Evolutionary conservation across 2,329 filamentous ascomycete species (phyloP).

Genomic region (Curvularia spicifera): DNA sequence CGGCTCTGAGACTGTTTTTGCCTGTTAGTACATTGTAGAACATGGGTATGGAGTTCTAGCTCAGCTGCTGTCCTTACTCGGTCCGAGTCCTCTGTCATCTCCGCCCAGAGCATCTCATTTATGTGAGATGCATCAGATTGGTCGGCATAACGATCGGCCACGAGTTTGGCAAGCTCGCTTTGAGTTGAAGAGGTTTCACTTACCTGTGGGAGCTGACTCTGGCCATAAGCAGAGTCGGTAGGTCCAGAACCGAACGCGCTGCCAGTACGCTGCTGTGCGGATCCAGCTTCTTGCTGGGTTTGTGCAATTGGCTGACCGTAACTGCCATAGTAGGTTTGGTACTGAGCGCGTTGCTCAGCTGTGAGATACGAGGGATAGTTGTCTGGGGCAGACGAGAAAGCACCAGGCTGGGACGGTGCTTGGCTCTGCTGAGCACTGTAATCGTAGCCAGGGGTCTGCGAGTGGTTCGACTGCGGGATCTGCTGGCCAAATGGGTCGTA

Average conservation of each 20-base stretch:
- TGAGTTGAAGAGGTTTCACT: constrained; percentile 24
- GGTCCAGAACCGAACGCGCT: constrained; percentile 73
- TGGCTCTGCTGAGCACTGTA: constrained; percentile 61
- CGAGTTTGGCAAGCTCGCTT: constrained; percentile 5
- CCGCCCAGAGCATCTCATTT: constrained; percentile 11
- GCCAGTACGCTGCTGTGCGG: constrained; percentile 76
- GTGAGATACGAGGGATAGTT: constrained; percentile 90
- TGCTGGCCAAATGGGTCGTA: constrained; percentile 89
- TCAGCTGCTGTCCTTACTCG: constrained; percentile 15
- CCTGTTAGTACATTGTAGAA: constrained; percentile 22
- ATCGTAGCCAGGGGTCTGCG: constrained; percentile 53
- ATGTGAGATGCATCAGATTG: constrained; percentile 7
- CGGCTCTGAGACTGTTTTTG: constrained; percentile 65
- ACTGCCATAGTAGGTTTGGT: constrained; percentile 69
- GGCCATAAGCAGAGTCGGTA: constrained; percentile 67
- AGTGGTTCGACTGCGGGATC: constrained; percentile 53
- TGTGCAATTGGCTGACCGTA: constrained; percentile 59
- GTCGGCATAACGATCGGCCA: constrained; percentile 9
- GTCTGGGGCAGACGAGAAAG: constrained; percentile 74
- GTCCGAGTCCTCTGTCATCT: constrained; percentile 7
- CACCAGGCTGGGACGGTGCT: constrained; percentile 65
- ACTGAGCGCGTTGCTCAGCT: constrained; percentile 73
- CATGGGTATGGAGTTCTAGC: constrained; percentile 1
- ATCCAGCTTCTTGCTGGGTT: constrained; percentile 73
- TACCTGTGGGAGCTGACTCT: constrained; percentile 66